These are phyloP conservation scores for Fusarium bulbicola DNA, from an alignment of 2,329 filamentous ascomycete species.

Conservation along the genomic window DNA sequence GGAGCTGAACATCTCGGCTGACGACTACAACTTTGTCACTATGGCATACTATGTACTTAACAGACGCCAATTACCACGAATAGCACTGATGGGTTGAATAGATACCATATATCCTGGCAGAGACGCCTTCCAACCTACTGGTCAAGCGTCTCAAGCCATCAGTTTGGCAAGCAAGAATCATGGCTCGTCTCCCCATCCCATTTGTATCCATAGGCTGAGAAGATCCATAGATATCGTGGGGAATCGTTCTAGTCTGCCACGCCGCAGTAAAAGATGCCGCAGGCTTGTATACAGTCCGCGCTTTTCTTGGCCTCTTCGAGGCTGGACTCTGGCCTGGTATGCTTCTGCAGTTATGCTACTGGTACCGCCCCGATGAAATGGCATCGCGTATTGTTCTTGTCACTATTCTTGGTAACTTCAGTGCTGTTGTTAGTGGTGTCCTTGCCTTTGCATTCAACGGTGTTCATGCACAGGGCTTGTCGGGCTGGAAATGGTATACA, in stretches of 20 bases:
- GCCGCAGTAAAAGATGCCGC: neutral
- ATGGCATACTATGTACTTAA: neutral
- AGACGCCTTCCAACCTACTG: neutral
- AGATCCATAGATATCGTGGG: neutral
- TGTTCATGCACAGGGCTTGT: neutral
- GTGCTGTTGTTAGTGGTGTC: neutral
- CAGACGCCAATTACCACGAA: too few relatives aligned
- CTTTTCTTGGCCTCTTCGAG: neutral
- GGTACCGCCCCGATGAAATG: neutral
- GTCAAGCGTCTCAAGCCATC: neutral
- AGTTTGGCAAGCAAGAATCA: neutral
- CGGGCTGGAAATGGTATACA: neutral
- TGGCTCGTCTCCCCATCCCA: rapidly evolving
- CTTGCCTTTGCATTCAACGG: neutral
- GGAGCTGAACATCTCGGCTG: neutral
- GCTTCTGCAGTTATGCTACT: neutral
- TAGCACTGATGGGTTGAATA: too few relatives aligned
- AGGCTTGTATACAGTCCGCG: neutral
- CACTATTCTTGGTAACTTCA: neutral
- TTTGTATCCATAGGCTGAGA: too few relatives aligned
- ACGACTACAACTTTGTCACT: neutral
- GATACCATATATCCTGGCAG: neutral
- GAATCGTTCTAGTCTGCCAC: rapidly evolving
- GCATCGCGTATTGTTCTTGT: neutral
- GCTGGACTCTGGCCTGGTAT: neutral